Evolutionary conservation across 129 eudicot genomes (phyloP).

Genomic region (Pulicaria dysenterica): DNA sequence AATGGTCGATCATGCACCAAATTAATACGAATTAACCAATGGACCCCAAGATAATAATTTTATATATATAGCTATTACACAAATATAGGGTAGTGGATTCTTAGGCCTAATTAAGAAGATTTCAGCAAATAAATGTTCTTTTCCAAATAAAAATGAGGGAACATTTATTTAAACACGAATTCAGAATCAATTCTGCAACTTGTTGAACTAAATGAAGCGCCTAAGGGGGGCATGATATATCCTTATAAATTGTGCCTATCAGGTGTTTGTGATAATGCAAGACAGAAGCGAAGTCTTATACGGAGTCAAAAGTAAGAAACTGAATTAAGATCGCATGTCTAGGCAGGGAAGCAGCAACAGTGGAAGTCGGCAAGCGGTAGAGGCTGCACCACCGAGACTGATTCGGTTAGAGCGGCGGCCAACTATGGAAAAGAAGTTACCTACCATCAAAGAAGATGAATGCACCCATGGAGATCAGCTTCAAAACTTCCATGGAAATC

Average conservation of each 20-base stretch:
- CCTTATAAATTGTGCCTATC: conserved; percentile 37
- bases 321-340: conserved; percentile 38
- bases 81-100: conserved; percentile 30
- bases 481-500: conserved; percentile 37
- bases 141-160: neutral
- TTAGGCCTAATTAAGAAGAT: neutral
- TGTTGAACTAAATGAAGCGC: conserved; percentile 31
- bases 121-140: conserved; percentile 13
- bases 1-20: conserved; percentile 21
- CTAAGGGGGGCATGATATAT: conserved; percentile 36
- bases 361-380: conserved; percentile 31
- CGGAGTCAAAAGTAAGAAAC: conserved; percentile 3
- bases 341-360: conserved; percentile 22
- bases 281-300: conserved; percentile 12
- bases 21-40: neutral
- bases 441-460: conserved; percentile 46
- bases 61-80: neutral
- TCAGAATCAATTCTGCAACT: conserved; percentile 32
- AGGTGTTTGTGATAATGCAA: conserved; percentile 32
- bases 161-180: conserved; percentile 13
- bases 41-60: neutral
- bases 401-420: conserved; percentile 41
- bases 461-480: conserved; percentile 28
- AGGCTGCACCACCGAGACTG: conserved; percentile 40
- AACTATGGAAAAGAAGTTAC: conserved; percentile 42